Conservation (phyloP, 192 early-diverging fungal species). For the Diversispora epigaea region DNA sequence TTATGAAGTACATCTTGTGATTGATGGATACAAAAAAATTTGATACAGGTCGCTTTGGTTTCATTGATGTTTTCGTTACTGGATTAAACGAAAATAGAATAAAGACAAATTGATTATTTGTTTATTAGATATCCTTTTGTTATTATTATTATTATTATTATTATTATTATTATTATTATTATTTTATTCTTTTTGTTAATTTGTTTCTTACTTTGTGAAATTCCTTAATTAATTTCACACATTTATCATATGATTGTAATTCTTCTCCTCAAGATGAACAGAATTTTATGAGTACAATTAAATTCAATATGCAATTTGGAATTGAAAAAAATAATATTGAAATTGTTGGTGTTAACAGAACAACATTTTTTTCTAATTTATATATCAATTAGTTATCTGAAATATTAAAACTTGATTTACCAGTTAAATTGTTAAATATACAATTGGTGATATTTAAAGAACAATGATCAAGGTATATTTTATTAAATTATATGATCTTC, state of each 20-base stretch:
- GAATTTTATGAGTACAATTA: not conserved
- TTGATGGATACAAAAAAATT: conserved; percentile 35
- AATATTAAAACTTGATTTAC: conserved; percentile 23
- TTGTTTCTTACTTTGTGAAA: not conserved
- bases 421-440: conserved; percentile 13
- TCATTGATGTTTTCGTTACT: conserved; percentile 36
- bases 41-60: conserved; percentile 35
- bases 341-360: not conserved
- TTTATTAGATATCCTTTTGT: conserved; percentile 27
- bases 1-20: conserved; percentile 36
- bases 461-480: conserved; percentile 24
- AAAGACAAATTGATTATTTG: conserved; percentile 7
- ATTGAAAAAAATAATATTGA: not conserved
- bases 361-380: not conserved
- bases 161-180: not conserved
- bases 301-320: conserved; percentile 10
- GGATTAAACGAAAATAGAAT: not conserved
- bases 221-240: conserved; percentile 13
- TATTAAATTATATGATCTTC: too few species aligned
- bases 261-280: not conserved
- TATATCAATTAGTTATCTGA: conserved; percentile 20
- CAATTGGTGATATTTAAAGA: conserved; percentile 30
- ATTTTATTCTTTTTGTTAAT: not conserved
- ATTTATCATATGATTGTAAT: not conserved
- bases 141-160: too few species aligned